Percentiles rank a stretch among this genome's conserved stretches.
Conservation (phyloP, 2,329 filamentous ascomycete species). For the Madurella mycetomatis region DNA sequence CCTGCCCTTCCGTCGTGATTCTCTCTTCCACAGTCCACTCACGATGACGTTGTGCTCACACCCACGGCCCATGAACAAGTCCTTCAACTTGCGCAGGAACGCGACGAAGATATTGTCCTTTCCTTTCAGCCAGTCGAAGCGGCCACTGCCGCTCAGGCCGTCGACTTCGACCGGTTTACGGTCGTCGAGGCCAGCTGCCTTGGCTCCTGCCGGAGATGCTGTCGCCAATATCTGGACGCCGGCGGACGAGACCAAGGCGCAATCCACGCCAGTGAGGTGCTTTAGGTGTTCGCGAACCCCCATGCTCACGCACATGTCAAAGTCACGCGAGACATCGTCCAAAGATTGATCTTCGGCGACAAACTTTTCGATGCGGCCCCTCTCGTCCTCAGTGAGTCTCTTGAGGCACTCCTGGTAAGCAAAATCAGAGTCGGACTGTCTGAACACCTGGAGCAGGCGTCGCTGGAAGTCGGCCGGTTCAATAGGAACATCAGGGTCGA, state of each 20-base stretch:
- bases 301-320: constrained; percentile 6
- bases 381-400: background rate
- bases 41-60: constrained; percentile 1
- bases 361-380: constrained; percentile 4
- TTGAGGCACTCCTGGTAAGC: constrained; percentile 1
- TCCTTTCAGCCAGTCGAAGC: background rate
- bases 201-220: background rate
- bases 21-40: background rate
- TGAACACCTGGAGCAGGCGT: constrained; percentile 4
- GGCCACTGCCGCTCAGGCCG: background rate
- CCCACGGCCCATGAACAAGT: background rate
- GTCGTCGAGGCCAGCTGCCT: background rate
- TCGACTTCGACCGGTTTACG: background rate
- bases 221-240: background rate
- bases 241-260: background rate
- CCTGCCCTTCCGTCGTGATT: background rate
- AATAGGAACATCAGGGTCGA: constrained; percentile 1
- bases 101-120: constrained; percentile 1
- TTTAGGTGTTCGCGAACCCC: constrained; percentile 4
- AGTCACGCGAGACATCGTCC: constrained; percentile 1
- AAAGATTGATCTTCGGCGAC: constrained; percentile 4
- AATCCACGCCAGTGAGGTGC: background rate
- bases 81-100: constrained; percentile 4
- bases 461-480: background rate
- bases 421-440: constrained; percentile 6